These are phyloP conservation scores for Phytophthora pistaciae DNA, from an alignment of 352 stramenopile species.

Conservation along the genomic window DNA sequence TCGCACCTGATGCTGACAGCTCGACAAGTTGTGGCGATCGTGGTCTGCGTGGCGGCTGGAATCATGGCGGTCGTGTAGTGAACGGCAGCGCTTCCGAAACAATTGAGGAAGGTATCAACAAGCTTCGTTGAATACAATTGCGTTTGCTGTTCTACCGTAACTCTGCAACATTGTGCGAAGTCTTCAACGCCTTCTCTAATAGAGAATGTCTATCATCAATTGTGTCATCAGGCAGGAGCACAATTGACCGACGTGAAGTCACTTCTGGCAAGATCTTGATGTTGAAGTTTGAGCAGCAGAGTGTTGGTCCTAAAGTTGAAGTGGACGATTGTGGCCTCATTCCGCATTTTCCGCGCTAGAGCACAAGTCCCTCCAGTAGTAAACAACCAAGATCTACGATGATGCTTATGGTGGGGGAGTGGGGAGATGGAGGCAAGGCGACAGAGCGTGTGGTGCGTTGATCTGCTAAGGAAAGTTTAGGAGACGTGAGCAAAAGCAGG, in stretches of 20 bases:
- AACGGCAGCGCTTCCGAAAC: background rate
- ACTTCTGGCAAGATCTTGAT: conserved; percentile 8
- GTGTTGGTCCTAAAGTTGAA: conserved; percentile 31
- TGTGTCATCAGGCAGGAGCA: conserved; percentile 23
- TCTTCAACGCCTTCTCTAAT: background rate
- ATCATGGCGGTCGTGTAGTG: conserved; percentile 36
- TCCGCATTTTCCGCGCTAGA: background rate
- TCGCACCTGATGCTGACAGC: conserved; percentile 14
- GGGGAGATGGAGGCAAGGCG: background rate
- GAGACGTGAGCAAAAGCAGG: background rate
- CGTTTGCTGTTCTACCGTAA: conserved; percentile 14
- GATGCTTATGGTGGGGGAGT: background rate
- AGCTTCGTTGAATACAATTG: conserved; percentile 17
- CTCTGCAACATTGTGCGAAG: background rate
- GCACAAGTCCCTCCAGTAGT: background rate
- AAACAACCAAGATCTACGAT: background rate
- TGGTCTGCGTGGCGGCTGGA: conserved; percentile 29
- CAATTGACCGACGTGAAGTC: conserved; percentile 49
- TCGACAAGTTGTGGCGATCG: conserved; percentile 29
- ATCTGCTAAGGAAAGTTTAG: background rate
- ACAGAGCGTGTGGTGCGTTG: background rate
- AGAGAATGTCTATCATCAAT: conserved; percentile 8
- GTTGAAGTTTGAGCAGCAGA: conserved; percentile 20
- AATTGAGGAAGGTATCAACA: conserved; percentile 17
- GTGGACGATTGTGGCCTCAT: background rate